A percentile compares a stretch with the other conserved stretches of the same genome.
phyloP scores from a whole-genome alignment of 2,329 filamentous ascomycete species.

The Sordariomycetes sp. region DNA sequence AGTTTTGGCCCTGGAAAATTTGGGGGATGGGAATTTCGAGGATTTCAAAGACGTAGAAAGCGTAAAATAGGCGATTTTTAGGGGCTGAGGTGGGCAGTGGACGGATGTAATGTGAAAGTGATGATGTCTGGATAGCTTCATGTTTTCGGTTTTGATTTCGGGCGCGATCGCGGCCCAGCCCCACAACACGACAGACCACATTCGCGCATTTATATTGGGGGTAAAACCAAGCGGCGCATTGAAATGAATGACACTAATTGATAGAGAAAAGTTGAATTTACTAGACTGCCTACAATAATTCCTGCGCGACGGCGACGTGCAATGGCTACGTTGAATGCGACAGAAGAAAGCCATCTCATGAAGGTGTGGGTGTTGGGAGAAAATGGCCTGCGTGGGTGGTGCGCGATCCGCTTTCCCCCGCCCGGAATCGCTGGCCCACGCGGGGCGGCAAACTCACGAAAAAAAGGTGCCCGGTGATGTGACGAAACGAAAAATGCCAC shows the following conservation, averaged over 20 bases:
- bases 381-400: not conserved
- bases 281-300: not conserved
- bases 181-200: not conserved
- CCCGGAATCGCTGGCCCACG: not conserved
- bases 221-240: not conserved
- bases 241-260: not conserved
- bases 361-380: not conserved
- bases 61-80: not conserved
- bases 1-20: not conserved
- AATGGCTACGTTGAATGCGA: conserved; percentile 1
- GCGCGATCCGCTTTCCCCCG: not conserved
- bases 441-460: not conserved
- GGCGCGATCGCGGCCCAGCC: not conserved
- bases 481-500: conserved; percentile 5
- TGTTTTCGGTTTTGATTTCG: conserved; percentile 1
- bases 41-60: not conserved
- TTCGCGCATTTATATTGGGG: not conserved
- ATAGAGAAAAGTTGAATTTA: not conserved
- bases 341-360: not conserved
- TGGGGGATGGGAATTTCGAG: not conserved
- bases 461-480: not conserved
- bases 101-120: not conserved
- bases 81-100: not conserved
- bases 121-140: conserved; percentile 5
- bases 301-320: not conserved